Evolutionary conservation across 2,329 filamentous ascomycete genomes (phyloP).

Genomic region (Scleromitrula shiraiana): DNA sequence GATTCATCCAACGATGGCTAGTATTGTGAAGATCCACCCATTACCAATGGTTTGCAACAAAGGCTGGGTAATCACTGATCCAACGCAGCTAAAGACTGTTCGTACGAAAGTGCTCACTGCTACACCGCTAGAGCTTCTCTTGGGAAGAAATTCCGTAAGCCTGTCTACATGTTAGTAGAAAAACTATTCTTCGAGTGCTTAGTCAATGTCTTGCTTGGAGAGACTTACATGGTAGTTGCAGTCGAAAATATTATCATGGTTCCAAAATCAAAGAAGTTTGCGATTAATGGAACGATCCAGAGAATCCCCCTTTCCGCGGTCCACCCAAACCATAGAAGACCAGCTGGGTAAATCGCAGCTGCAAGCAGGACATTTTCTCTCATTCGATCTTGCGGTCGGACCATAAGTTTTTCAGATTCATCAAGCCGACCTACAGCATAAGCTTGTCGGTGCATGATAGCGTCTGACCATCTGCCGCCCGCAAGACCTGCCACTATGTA

Average conservation of each 20-base stretch:
- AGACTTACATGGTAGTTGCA: slow-evolving; percentile 50
- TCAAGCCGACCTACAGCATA: slow-evolving; percentile 62
- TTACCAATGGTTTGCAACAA: slow-evolving; percentile 63
- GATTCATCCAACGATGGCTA: slow-evolving; percentile 47
- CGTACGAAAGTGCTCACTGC: slow-evolving; percentile 76
- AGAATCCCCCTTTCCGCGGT: slow-evolving; percentile 52
- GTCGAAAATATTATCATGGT: slow-evolving; percentile 55
- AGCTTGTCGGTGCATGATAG: slow-evolving; percentile 72
- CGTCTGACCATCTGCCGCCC: slow-evolving; percentile 71
- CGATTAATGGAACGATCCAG: slow-evolving; percentile 55
- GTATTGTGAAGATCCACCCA: slow-evolving; percentile 66
- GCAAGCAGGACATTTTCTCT: slow-evolving; percentile 74
- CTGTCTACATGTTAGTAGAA: slow-evolving; percentile 28
- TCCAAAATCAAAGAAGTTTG: slow-evolving; percentile 67
- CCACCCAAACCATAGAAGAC: slow-evolving; percentile 74
- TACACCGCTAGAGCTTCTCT: slow-evolving; percentile 61
- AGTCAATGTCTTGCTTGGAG: not conserved
- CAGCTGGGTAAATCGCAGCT: slow-evolving; percentile 59
- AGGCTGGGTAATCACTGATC: slow-evolving; percentile 60
- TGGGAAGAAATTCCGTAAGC: slow-evolving; percentile 74
- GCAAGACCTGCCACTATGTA: slow-evolving; percentile 62
- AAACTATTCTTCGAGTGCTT: not conserved
- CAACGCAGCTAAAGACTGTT: slow-evolving; percentile 70
- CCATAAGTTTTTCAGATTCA: slow-evolving; percentile 55
- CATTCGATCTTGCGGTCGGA: slow-evolving; percentile 73